phyloP scores from a whole-genome alignment of 2,329 filamentous ascomycete species.

The Trichoderma pleuroti region DNA sequence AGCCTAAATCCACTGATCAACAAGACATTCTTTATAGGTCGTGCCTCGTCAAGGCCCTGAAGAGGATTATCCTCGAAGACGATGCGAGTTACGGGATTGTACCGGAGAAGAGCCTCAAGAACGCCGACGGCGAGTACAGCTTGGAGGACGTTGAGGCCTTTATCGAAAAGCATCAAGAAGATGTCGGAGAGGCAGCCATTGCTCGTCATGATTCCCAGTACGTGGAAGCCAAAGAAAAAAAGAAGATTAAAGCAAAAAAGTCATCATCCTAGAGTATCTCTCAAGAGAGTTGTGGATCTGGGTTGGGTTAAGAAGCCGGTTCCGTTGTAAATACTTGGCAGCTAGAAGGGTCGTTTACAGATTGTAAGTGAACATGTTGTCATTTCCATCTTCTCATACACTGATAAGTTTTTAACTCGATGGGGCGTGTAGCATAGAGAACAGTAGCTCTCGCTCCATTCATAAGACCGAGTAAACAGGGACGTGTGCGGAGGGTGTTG shows the following conservation, averaged over 20 bases:
- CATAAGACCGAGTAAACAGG: too few relatives aligned
- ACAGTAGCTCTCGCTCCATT: too few relatives aligned
- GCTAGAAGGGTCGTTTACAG: too few relatives aligned
- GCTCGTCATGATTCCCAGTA: conserved; percentile 24
- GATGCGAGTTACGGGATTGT: conserved; percentile 38
- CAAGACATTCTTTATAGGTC: conserved; percentile 32
- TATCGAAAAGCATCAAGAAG: conserved; percentile 37
- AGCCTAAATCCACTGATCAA: conserved; percentile 25
- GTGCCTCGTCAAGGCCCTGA: conserved; percentile 41
- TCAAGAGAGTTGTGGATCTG: background rate
- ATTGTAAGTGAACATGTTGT: too few relatives aligned
- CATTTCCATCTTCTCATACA: too few relatives aligned
- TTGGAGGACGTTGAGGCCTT: conserved; percentile 42
- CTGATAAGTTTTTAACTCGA: too few relatives aligned
- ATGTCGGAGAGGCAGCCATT: conserved; percentile 36
- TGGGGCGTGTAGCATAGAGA: too few relatives aligned
- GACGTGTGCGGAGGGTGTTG: too few relatives aligned
- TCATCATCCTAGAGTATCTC: background rate
- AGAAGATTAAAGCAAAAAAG: background rate
- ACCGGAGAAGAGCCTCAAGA: conserved; percentile 28
- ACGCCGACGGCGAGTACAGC: conserved; percentile 42
- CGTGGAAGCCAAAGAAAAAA: conserved; percentile 12
- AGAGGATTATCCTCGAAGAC: conserved; percentile 47
- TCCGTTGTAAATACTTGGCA: background rate
- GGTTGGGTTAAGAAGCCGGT: background rate